These are phyloP conservation scores for Diutina siamensis DNA, from an alignment of 1,139 yeast genomes.

Conservation along the genomic window DNA sequence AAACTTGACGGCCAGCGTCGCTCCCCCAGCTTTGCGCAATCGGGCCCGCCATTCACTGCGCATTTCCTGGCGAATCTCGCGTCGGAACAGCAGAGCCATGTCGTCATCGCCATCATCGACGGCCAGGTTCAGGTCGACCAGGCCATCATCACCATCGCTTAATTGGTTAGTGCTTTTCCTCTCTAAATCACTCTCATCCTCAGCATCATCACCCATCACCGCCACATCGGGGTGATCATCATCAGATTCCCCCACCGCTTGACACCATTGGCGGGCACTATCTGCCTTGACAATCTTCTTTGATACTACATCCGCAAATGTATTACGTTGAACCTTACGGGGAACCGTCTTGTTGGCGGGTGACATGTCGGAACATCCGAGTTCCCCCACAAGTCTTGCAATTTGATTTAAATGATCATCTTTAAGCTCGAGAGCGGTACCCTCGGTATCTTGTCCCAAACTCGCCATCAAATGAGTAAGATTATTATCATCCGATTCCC, in stretches of 20 bases:
- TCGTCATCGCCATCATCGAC: slow-evolving; percentile 20
- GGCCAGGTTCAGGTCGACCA: slow-evolving; percentile 3
- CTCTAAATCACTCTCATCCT: slow-evolving; percentile 7
- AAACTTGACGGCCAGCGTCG: background rate
- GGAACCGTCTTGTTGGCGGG: background rate
- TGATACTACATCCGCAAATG: background rate
- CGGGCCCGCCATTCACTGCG: background rate
- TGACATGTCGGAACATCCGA: background rate
- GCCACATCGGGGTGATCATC: background rate
- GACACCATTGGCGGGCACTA: background rate
- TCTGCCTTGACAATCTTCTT: background rate
- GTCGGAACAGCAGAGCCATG: background rate
- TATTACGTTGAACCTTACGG: background rate
- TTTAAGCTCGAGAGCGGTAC: background rate
- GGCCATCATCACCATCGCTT: slow-evolving; percentile 10
- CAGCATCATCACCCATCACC: slow-evolving; percentile 7
- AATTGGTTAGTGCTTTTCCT: background rate
- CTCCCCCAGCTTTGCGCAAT: background rate
- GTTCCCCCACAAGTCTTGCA: background rate
- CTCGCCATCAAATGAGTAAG: background rate
- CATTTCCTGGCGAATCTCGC: background rate
- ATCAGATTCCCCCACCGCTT: background rate
- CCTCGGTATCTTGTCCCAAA: background rate
- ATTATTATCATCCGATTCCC: background rate
- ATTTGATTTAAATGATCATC: background rate